A percentile compares a stretch with the other conserved stretches of the same genome.
These are phyloP conservation scores for Andrographis paniculata DNA, from an alignment of 305 asterid species.

Conservation along the genomic window DNA sequence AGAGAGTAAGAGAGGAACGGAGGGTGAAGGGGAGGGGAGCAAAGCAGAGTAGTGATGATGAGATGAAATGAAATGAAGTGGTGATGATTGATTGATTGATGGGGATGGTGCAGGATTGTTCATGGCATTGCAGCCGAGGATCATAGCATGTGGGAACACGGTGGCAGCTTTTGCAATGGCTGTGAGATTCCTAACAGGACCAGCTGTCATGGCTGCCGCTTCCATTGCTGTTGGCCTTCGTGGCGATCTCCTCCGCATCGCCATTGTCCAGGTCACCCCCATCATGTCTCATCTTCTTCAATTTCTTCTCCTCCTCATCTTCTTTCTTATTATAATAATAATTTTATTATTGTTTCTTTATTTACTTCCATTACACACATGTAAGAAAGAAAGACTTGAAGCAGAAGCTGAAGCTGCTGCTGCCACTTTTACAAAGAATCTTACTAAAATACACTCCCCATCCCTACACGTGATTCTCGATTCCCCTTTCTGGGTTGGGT, in stretches of 20 bases:
- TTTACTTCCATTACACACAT: too few species aligned
- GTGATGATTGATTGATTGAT: slow-evolving; percentile 3
- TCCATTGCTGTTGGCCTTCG: slow-evolving; percentile 73
- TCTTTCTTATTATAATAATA: too few species aligned
- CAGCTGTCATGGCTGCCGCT: slow-evolving; percentile 82
- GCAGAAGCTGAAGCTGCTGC: too few species aligned
- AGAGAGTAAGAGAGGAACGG: too few species aligned
- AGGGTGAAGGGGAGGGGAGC: too few species aligned
- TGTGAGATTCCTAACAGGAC: slow-evolving; percentile 71
- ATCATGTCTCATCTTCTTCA: slow-evolving; percentile 10
- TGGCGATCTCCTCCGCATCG: slow-evolving; percentile 52
- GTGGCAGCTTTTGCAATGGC: slow-evolving; percentile 69
- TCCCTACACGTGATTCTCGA: slow-evolving; percentile 32
- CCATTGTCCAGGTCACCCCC: slow-evolving; percentile 55
- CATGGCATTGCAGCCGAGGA: slow-evolving; percentile 73
- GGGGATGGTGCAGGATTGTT: slow-evolving; percentile 40
- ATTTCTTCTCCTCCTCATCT: neutral
- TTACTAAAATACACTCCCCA: too few species aligned
- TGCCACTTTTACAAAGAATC: neutral
- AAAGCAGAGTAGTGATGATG: neutral
- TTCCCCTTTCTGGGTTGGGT: slow-evolving; percentile 17
- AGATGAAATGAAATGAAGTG: neutral
- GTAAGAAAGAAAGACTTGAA: too few species aligned
- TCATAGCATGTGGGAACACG: slow-evolving; percentile 66
- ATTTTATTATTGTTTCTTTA: neutral